Percentiles rank a stretch among this genome's conserved stretches.
phyloP scores from a whole-genome alignment of 2,329 filamentous ascomycete genomes.

The Arthroderma sp. region DNA sequence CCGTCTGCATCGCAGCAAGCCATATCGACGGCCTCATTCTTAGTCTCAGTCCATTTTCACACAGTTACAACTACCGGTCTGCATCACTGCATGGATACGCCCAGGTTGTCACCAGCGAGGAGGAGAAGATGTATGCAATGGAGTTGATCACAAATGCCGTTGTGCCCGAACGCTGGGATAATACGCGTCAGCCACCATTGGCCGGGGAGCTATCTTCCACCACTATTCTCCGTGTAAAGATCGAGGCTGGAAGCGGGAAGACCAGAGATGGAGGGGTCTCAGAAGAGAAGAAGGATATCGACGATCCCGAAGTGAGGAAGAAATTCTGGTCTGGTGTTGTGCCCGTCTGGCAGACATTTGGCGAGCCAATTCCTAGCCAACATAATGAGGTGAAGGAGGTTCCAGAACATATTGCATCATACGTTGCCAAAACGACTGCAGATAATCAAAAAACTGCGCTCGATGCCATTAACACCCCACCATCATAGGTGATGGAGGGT shows the following conservation, averaged over 20 bases:
- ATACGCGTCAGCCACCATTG: conserved; percentile 57
- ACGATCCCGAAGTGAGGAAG: conserved; percentile 33
- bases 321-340: conserved; percentile 50
- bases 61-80: conserved; percentile 79
- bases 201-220: conserved; percentile 63
- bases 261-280: conserved; percentile 51
- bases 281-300: conserved; percentile 45
- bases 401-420: conserved; percentile 49
- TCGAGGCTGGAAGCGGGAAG: conserved; percentile 65
- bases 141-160: conserved; percentile 63
- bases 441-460: conserved; percentile 31
- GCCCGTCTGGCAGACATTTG: conserved; percentile 50
- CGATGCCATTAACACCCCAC: conserved; percentile 16
- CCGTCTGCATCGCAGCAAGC: conserved; percentile 58
- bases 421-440: conserved; percentile 37
- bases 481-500: conserved; percentile 21
- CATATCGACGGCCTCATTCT: conserved; percentile 70
- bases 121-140: conserved; percentile 69
- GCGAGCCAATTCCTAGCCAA: conserved; percentile 47
- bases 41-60: conserved; percentile 62
- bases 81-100: conserved; percentile 67
- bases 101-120: conserved; percentile 48
- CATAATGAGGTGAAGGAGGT: conserved; percentile 47
- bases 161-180: conserved; percentile 54
- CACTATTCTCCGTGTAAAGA: conserved; percentile 53